Conservation (phyloP, 169 alveolate species). For the Theileria orientalis region DNA sequence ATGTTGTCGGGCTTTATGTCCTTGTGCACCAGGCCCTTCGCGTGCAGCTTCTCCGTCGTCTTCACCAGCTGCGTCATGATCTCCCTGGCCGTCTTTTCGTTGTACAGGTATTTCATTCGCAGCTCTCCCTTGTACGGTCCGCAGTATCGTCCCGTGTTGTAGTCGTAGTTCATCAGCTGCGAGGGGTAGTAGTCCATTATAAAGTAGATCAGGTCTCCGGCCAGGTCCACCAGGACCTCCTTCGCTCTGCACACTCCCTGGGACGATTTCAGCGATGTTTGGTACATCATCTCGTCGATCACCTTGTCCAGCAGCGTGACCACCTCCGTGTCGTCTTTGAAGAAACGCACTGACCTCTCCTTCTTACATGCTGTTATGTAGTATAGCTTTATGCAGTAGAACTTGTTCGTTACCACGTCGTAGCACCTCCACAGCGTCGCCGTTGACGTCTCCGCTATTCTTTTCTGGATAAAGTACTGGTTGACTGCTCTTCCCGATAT, state of each 20-base stretch:
- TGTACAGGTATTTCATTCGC: conserved; percentile 17
- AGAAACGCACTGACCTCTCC: conserved; percentile 39
- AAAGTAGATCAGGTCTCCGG: conserved; percentile 25
- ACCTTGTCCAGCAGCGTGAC: conserved; percentile 52
- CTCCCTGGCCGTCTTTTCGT: conserved; percentile 29
- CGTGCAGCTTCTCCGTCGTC: conserved; percentile 28
- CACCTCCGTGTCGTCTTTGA: conserved; percentile 46
- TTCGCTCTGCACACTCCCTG: conserved; percentile 35
- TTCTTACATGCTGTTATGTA: conserved; percentile 29
- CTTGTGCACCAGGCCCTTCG: conserved; percentile 68
- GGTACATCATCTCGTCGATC: conserved; percentile 52
- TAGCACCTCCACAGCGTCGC: conserved; percentile 44
- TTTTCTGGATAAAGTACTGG: conserved; percentile 51
- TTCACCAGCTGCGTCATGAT: conserved; percentile 33
- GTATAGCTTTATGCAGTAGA: conserved; percentile 49
- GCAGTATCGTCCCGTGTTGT: neutral
- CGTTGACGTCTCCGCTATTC: conserved; percentile 23
- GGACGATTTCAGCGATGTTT: conserved; percentile 23
- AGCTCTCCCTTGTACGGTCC: neutral
- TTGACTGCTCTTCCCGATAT: conserved; percentile 53
- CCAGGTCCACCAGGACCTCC: conserved; percentile 28
- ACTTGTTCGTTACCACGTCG: conserved; percentile 30
- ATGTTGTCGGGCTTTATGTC: conserved; percentile 80
- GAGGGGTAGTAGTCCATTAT: conserved; percentile 54
- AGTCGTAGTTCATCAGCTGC: conserved; percentile 40